Evolutionary conservation across 2,329 filamentous ascomycete genomes (phyloP).

Genomic region (Aspergillus ibericus): DNA sequence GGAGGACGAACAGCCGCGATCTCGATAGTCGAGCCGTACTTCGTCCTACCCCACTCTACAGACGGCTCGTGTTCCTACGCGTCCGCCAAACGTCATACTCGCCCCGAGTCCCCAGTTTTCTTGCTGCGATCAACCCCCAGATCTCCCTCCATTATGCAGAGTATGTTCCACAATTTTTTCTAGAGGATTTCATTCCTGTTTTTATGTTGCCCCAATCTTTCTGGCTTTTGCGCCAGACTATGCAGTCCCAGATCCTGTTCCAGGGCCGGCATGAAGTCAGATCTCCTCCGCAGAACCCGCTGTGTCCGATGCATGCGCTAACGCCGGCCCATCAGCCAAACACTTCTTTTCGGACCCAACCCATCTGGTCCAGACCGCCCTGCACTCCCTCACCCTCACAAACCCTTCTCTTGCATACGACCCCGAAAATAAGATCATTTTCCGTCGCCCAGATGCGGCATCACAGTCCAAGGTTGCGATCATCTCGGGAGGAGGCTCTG

Average conservation of each 20-base stretch:
- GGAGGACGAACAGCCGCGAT: background rate
- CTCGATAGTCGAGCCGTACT: background rate
- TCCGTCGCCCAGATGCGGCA: slow-evolving; percentile 62
- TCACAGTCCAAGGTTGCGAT: slow-evolving; percentile 68
- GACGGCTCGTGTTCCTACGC: slow-evolving; percentile 2
- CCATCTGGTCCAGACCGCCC: slow-evolving; percentile 73
- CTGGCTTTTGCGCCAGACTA: background rate
- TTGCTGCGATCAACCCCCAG: slow-evolving; percentile 14
- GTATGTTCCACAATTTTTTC: slow-evolving; percentile 25
- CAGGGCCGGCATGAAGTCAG: slow-evolving; percentile 9
- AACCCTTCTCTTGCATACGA: slow-evolving; percentile 85
- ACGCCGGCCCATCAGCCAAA: slow-evolving; percentile 52
- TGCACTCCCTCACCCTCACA: slow-evolving; percentile 74
- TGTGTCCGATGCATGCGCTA: slow-evolving; percentile 15
- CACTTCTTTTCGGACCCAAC: slow-evolving; percentile 88
- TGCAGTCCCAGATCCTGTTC: background rate
- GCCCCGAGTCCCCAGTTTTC: slow-evolving; percentile 2
- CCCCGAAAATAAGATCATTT: slow-evolving; percentile 77
- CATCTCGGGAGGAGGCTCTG: slow-evolving; percentile 83
- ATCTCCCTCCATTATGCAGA: slow-evolving; percentile 33
- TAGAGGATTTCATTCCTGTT: background rate
- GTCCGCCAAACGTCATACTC: slow-evolving; percentile 9
- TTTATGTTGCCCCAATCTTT: background rate
- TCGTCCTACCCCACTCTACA: background rate
- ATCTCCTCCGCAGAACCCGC: slow-evolving; percentile 14